Base-by-base conservation (phyloP, 2,329 filamentous ascomycete species). In the Exophiala phaeomuriformis region DNA sequence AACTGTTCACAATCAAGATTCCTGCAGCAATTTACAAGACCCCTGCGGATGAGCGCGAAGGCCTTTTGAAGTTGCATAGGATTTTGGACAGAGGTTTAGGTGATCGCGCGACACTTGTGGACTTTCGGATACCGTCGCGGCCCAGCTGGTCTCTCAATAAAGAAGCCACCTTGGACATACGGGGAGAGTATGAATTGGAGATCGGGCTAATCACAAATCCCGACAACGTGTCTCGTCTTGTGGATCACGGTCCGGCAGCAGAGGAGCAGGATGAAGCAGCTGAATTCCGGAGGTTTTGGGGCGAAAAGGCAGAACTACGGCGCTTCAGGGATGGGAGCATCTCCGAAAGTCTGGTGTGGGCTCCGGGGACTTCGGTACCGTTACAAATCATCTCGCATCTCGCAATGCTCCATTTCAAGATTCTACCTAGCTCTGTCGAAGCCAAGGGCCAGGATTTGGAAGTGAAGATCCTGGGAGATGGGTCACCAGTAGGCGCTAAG, bases 271-370 rank as follows among this genome's bases (percentile, higher is more conserved):
- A 86, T 59, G 88, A 89, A 59, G 86, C 90, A 28, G 82, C 83
- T 6, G 78, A 78, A 32, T 98, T 96, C 68, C 86, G 88, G 35
- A 81, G 84, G 33, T 97, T 98, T 67, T 98, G 94, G 93, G 93
- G 91, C 4, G 85, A 91, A 6, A 95, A 93, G 67, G 82, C 93
- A 1, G 93, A 98, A 68, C 77, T 98, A 43, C 82, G 93, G 60
- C 86, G 93, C 19, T 98, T 98, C 75, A 94, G 90, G 64, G 90
- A 97, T 65, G 93, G 93, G 27, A 91, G 85, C 63, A 96, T 98
- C 61, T 77, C 90, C 5, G 94, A 98, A 69, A 95, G 88, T 64
- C 75, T 97, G 31, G 84, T 95, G 19, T 98, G 93, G 93, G 77
- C 77, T 1, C 74, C 82, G 1, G 74, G 77, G 2, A 68, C 72